A percentile compares a stretch with the other conserved stretches of the same genome.
phyloP scores from a whole-genome alignment of 1,284 basidiomycete genomes.

The Ustilago lituana region DNA sequence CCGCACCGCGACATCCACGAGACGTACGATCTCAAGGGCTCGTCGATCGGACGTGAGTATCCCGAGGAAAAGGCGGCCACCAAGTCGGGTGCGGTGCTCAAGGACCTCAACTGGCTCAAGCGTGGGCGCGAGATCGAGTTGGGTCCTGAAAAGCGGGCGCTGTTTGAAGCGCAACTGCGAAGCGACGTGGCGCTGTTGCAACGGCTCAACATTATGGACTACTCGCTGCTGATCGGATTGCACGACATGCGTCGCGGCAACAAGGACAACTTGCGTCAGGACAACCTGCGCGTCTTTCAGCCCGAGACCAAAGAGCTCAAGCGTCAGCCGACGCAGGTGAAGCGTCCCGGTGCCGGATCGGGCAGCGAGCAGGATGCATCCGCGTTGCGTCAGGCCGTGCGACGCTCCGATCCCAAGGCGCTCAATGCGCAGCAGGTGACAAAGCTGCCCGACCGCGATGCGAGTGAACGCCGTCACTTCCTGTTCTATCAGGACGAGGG shows the following conservation, averaged over 20 bases:
- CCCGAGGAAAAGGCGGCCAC: constrained; percentile 81
- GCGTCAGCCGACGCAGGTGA: constrained; percentile 42
- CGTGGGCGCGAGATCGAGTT: constrained; percentile 81
- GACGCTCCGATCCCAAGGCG: constrained; percentile 81
- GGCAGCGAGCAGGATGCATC: constrained; percentile 73
- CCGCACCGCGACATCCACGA: constrained; percentile 97
- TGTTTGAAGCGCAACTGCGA: constrained; percentile 87
- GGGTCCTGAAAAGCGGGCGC: constrained; percentile 90
- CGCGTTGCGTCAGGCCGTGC: constrained; percentile 73
- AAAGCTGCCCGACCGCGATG: constrained; percentile 75
- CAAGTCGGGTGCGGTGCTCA: constrained; percentile 88
- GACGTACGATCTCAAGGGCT: constrained; percentile 96
- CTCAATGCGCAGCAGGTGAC: constrained; percentile 73
- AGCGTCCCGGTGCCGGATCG: constrained; percentile 24
- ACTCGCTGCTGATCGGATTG: constrained; percentile 90
- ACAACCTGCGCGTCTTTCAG: constrained; percentile 89
- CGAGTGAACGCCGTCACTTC: constrained; percentile 82
- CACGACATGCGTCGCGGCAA: constrained; percentile 92
- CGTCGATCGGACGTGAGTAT: constrained; percentile 87
- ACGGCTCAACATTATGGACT: constrained; percentile 91
- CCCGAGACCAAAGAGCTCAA: constrained; percentile 70
- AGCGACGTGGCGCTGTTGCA: constrained; percentile 87
- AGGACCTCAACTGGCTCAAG: constrained; percentile 96
- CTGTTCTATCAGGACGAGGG: constrained; percentile 98
- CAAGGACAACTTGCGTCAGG: constrained; percentile 85